phyloP scores from a whole-genome alignment of 2,329 filamentous ascomycete genomes.

The Aphanocladium album region DNA sequence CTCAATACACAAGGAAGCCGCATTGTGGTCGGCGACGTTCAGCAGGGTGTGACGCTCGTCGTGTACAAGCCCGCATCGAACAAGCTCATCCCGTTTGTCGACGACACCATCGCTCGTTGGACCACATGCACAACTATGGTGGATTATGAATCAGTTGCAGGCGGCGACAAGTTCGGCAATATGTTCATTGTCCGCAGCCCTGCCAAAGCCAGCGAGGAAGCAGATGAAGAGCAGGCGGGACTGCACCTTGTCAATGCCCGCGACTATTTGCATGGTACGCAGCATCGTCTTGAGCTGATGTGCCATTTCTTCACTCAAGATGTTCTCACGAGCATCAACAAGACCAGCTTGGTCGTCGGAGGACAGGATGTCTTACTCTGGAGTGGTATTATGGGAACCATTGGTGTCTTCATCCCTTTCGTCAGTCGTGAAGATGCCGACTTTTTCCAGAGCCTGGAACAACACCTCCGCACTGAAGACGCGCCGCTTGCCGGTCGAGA shows the following conservation, averaged over 20 bases:
- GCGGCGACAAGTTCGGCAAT: slow-evolving; percentile 97
- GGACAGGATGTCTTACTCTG: slow-evolving; percentile 89
- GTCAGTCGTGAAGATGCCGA: slow-evolving; percentile 88
- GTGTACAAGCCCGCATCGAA: slow-evolving; percentile 93
- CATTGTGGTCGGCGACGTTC: slow-evolving; percentile 86
- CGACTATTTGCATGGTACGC: slow-evolving; percentile 82
- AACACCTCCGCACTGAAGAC: slow-evolving; percentile 80
- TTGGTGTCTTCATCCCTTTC: slow-evolving; percentile 91
- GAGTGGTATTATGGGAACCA: slow-evolving; percentile 89
- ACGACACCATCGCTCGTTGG: slow-evolving; percentile 86
- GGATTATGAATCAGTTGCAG: slow-evolving; percentile 92
- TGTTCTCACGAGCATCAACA: slow-evolving; percentile 84
- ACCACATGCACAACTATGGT: slow-evolving; percentile 90
- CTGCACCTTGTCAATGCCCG: slow-evolving; percentile 88
- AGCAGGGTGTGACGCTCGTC: slow-evolving; percentile 85
- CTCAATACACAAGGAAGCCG: slow-evolving; percentile 87
- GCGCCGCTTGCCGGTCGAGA: slow-evolving; percentile 86
- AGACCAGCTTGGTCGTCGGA: slow-evolving; percentile 83
- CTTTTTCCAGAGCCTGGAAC: slow-evolving; percentile 93
- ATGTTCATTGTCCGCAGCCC: slow-evolving; percentile 89
- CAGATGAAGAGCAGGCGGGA: slow-evolving; percentile 87
- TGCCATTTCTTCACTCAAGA: slow-evolving; percentile 89
- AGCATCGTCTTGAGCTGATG: slow-evolving; percentile 78
- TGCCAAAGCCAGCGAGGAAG: slow-evolving; percentile 77
- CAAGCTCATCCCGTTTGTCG: slow-evolving; percentile 85